Conservation (phyloP, 2,329 filamentous ascomycete genomes). For the Cercospora janseana region DNA sequence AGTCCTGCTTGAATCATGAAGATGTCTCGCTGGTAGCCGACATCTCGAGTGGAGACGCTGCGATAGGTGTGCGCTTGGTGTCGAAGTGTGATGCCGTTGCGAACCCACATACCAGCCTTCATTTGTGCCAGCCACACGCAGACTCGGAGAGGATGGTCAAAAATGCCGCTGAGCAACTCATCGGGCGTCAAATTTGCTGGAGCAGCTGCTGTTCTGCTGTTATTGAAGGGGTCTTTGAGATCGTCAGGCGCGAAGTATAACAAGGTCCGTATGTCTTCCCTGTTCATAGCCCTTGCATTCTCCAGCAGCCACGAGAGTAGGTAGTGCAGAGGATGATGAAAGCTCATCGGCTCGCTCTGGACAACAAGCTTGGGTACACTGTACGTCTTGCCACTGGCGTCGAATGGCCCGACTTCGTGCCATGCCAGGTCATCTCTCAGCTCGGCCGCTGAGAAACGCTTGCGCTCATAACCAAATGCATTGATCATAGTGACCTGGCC, state of each 20-base stretch:
- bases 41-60: slow-evolving; percentile 82
- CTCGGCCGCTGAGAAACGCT: slow-evolving; percentile 80
- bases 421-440: slow-evolving; percentile 84
- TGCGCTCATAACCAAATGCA: slow-evolving; percentile 83
- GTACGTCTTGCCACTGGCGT: slow-evolving; percentile 44
- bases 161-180: slow-evolving; percentile 51
- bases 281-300: slow-evolving; percentile 72
- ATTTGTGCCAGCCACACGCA: slow-evolving; percentile 97
- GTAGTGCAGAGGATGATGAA: slow-evolving; percentile 95
- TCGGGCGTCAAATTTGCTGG: slow-evolving; percentile 29
- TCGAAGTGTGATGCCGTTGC: slow-evolving; percentile 91
- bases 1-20: slow-evolving; percentile 90
- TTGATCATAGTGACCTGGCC: slow-evolving; percentile 84
- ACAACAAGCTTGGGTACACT: slow-evolving; percentile 86
- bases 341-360: slow-evolving; percentile 87
- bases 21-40: slow-evolving; percentile 91
- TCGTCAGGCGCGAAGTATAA: slow-evolving; percentile 71
- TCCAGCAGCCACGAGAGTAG: slow-evolving; percentile 95
- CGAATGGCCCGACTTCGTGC: slow-evolving; percentile 79
- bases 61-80: slow-evolving; percentile 95
- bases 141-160: slow-evolving; percentile 89
- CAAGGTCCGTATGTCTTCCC: slow-evolving; percentile 64
- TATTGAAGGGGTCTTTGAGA: slow-evolving; percentile 51
- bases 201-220: slow-evolving; percentile 22
- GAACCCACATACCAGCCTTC: slow-evolving; percentile 97